Evolutionary conservation across 129 eudicot genomes (phyloP), one percentile per base, ranked within the genome.

Genomic region (Kitagawia praeruptora): DNA sequence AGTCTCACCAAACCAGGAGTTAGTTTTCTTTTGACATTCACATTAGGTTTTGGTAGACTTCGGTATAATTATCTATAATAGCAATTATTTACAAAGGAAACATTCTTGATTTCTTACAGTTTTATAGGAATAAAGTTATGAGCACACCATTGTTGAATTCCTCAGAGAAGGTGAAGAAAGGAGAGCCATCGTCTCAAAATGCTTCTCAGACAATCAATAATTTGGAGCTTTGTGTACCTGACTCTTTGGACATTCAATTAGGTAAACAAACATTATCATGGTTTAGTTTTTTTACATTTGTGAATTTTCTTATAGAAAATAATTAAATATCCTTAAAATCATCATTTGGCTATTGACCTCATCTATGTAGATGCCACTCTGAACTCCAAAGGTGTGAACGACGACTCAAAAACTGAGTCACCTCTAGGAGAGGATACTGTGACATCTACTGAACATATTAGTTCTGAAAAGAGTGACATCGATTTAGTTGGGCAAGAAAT

Each of bases 401-500:
- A 84, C 75, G 85, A 79, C 75, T 61, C 81, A 49, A 82, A 78
- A 56, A 77, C 84, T 70, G 96, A 88, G 11, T 86, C 94, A 69
- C 77, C 58, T 79, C 86, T 85, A 86, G 91, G 82, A 58, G 93
- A 88, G 72, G 92, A 79, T 31, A 75, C 71, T 31, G 84, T 76
- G 56, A 48, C 87, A 46, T 79, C 81, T 78, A 69, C 74, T 45
- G 84, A 79, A 38, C 73, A 81, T 77, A 84, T 80, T 21, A 64
- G 77, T 78, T 88, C 91, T 40, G 91, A 89, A 64, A 90, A 85
- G 83, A 83, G 81, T 86, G 91, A 87, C 56, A 66, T 66, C 53
- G 98, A 96, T 83, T 87, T 88, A 34, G 77, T 80, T 87, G 96
- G 89, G 80, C 91, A 85, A 44, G 97, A 90, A 45, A 87, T 89